Evolutionary conservation across 202 grass and related monocot species (phyloP), one percentile per base, ranked within the genome.

Genomic region (Zizania palustris): DNA sequence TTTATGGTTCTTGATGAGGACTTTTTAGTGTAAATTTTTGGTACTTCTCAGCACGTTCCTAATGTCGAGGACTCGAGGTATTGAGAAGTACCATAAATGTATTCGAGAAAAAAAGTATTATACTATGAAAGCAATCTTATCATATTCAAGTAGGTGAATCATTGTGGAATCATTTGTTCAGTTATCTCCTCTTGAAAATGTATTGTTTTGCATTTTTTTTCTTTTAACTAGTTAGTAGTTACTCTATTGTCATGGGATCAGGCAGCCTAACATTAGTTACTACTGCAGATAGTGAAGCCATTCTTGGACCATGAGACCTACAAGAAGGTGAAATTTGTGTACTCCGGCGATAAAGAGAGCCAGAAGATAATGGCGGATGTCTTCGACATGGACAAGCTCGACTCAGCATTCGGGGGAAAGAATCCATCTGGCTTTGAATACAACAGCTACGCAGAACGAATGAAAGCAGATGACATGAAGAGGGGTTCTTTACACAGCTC

Each of bases 251-350:
- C 40, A 8, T 76, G 65, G 65, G 11, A 60, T 34, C 42, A 43
- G 37, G 61, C 35, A n/a, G 28, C 33, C 28, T 88, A 77, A 88
- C 72, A 45, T 34, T 67, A 46, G 19, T 72, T 81, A 22, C 50
- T 44, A n/a, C 41, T 81, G n/a, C 88, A 93, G 91, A 78, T 93
- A 63, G 91, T 93, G 80, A 93, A 86, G 83, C 82, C 88, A 9
- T 93, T 93, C 56, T 69, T 93, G 78, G 88, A 93, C 67, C 75
- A 90, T 62, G 83, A 86, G 51, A 93, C 91, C 61, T 73, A 87
- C 63, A 93, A 93, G 45, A 93, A 93, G 80, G 91, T 90, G 59
- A 90, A 86, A 63, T 93, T 93, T 75, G 91, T 90, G 45, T 93
- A 90, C 75, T 90, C 88, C 4, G 79, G 84, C 11, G 80, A 90